Evolutionary conservation across 2,329 filamentous ascomycete genomes (phyloP).

Genomic region (Cytospora schulzeri): DNA sequence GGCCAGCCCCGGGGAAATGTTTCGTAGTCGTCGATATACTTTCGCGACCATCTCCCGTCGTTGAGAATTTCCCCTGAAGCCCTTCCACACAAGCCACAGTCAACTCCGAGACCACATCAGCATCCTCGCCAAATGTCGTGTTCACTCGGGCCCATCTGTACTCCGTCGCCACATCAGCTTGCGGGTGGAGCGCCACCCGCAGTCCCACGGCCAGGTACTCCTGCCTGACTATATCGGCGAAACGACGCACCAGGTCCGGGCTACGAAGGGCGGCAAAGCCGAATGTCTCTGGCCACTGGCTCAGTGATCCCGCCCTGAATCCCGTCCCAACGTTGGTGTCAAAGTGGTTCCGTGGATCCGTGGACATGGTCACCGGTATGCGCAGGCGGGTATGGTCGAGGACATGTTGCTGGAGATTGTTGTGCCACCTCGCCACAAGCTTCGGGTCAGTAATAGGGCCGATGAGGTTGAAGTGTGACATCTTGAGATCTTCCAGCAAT

Average conservation of each 20-base stretch:
- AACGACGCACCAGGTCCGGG: conserved; percentile 45
- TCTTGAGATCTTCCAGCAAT: conserved; percentile 19
- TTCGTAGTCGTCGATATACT: conserved; percentile 54
- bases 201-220: conserved; percentile 49
- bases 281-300: conserved; percentile 54
- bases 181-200: conserved; percentile 50
- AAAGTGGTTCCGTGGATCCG: conserved; percentile 50
- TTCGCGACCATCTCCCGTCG: conserved; percentile 39
- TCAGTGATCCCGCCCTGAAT: conserved; percentile 46
- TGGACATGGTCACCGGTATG: conserved; percentile 51
- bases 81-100: conserved; percentile 50
- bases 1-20: conserved; percentile 56
- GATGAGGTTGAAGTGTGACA: conserved; percentile 29
- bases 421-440: conserved; percentile 43
- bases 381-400: conserved; percentile 47
- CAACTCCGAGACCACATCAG: conserved; percentile 41
- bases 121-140: conserved; percentile 52
- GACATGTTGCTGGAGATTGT: conserved; percentile 45
- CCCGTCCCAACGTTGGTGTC: conserved; percentile 46
- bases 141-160: conserved; percentile 51
- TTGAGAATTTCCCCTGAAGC: conserved; percentile 41
- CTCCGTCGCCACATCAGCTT: conserved; percentile 54
- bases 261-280: conserved; percentile 53
- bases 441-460: conserved; percentile 35
- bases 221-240: conserved; percentile 51